phyloP scores from a whole-genome alignment of 768 basidiomycete genomes.

The Tephrocybe sp. region DNA sequence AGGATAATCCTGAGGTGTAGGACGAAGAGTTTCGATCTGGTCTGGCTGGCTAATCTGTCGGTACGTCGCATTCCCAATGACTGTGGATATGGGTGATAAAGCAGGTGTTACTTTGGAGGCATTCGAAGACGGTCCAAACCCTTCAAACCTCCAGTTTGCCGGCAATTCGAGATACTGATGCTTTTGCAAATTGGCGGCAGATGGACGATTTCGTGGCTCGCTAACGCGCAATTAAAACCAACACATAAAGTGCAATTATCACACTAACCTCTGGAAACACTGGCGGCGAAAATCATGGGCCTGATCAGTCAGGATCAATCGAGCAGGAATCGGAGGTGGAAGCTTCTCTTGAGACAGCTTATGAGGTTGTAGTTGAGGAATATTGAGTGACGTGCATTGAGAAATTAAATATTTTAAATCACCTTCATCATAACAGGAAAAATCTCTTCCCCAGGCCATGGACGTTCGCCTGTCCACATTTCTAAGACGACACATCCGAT shows the following conservation, averaged over 20 bases:
- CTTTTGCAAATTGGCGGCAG: constrained; percentile 57
- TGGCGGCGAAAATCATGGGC: constrained; percentile 72
- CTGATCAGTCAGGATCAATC: constrained; percentile 54
- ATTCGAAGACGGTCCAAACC: constrained; percentile 2
- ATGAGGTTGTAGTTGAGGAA: background rate
- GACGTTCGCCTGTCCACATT: constrained; percentile 92
- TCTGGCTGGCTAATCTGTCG: background rate
- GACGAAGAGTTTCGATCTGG: background rate
- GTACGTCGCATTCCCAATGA: background rate
- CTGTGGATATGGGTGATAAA: constrained; percentile 1
- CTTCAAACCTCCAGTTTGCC: constrained; percentile 44
- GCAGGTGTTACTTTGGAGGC: background rate
- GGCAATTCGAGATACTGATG: constrained; percentile 65
- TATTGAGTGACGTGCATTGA: background rate
- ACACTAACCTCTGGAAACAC: constrained; percentile 71
- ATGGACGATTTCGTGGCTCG: constrained; percentile 68
- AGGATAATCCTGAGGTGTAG: background rate
- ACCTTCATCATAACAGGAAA: constrained; percentile 84
- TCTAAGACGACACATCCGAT: constrained; percentile 90
- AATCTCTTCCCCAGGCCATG: constrained; percentile 77
- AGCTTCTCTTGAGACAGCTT: constrained; percentile 66
- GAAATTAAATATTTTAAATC: constrained; percentile 7
- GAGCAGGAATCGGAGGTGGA: constrained; percentile 75
- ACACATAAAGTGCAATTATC: background rate
- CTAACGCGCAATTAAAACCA: constrained; percentile 30